Percentiles rank a stretch among this genome's conserved stretches.
phyloP scores from a whole-genome alignment of 129 eudicot genomes.

The Tanacetum coccineum region DNA sequence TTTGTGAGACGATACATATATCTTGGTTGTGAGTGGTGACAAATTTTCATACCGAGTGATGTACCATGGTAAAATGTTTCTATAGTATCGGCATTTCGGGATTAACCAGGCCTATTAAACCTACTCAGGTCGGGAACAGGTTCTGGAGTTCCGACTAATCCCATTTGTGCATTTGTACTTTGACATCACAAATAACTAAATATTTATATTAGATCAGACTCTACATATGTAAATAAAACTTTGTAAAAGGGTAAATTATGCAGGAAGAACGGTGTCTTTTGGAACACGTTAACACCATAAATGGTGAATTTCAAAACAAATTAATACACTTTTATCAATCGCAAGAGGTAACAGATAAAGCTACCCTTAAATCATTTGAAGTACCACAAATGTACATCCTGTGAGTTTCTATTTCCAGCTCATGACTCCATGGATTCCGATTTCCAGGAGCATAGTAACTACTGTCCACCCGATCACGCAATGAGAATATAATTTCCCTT shows the following conservation, averaged over 20 bases:
- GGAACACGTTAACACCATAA: constrained; percentile 1
- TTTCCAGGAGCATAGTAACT: constrained; percentile 57
- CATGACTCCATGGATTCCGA: constrained; percentile 37
- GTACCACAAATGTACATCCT: constrained; percentile 90
- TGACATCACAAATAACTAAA: background rate
- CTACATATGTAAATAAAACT: background rate
- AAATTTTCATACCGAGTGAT: too few species aligned
- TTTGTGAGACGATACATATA: too few species aligned
- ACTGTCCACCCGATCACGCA: constrained; percentile 58
- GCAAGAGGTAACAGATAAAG: constrained; percentile 83
- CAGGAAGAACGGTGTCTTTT: background rate
- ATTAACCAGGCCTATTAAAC: too few species aligned
- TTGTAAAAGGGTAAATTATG: background rate
- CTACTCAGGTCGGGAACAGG: too few species aligned
- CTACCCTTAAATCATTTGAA: constrained; percentile 74
- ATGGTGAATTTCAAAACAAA: background rate
- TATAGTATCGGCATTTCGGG: too few species aligned
- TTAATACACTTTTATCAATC: constrained; percentile 33
- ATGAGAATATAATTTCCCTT: constrained; percentile 70
- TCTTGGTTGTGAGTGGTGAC: too few species aligned
- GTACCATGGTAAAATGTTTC: too few species aligned
- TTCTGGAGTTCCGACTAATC: too few species aligned
- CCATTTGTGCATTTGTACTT: background rate
- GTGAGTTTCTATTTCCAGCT: constrained; percentile 74
- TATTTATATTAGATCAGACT: background rate